phyloP scores from a whole-genome alignment of 371 early-diverging fungal genomes.

The Rhizomucor pusillus region DNA sequence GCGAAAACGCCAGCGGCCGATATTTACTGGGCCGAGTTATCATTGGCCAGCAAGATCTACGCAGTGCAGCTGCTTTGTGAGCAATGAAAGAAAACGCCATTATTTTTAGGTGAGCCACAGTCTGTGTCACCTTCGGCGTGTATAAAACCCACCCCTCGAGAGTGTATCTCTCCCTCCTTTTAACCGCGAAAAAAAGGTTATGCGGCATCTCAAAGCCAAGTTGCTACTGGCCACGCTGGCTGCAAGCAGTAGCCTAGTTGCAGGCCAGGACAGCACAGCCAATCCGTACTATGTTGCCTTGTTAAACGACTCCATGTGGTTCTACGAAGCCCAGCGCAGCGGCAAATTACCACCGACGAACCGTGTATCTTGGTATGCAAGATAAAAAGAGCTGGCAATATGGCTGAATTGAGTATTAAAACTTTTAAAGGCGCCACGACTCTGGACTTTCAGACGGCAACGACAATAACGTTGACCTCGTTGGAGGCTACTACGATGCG shows the following conservation, averaged over 20 bases:
- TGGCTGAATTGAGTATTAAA: background rate
- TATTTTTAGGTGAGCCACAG: too few species aligned
- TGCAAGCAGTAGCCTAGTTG: background rate
- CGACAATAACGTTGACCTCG: slow-evolving; percentile 42
- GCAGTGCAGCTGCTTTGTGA: too few species aligned
- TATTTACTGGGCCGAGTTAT: too few species aligned
- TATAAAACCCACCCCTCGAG: too few species aligned
- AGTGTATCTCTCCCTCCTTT: too few species aligned
- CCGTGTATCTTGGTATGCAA: slow-evolving; percentile 43
- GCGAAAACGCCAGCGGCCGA: too few species aligned
- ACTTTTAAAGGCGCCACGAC: slow-evolving; percentile 36
- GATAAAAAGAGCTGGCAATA: background rate
- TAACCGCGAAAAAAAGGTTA: too few species aligned
- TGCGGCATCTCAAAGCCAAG: too few species aligned
- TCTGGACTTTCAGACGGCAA: slow-evolving; percentile 47
- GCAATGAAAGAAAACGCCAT: too few species aligned
- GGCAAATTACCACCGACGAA: slow-evolving; percentile 46
- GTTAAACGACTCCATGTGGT: slow-evolving; percentile 47
- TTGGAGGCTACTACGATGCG: slow-evolving; percentile 46
- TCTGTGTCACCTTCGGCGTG: too few species aligned
- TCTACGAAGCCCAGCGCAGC: slow-evolving; percentile 58
- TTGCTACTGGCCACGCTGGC: background rate
- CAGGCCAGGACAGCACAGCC: background rate
- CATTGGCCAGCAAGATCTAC: too few species aligned
- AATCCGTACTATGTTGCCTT: slow-evolving; percentile 26